Base-by-base conservation (phyloP, 2,329 filamentous ascomycete genomes). In the Biscogniauxia sp. region DNA sequence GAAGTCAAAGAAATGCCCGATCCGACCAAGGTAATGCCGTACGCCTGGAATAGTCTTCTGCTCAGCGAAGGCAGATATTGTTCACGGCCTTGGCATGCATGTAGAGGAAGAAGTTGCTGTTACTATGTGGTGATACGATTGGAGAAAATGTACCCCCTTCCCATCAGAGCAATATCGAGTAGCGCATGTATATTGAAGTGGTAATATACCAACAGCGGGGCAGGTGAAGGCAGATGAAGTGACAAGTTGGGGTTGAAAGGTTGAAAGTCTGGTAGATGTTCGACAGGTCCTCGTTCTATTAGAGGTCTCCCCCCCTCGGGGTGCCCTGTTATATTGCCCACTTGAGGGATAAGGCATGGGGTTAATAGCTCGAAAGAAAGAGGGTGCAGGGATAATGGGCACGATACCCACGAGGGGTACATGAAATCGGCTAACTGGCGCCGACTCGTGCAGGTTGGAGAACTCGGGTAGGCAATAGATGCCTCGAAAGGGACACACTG, bases 121-220 rank as follows among this genome's bases (percentile, higher is more conserved):
- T 71, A 69, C 68, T 68, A 66, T 67, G 72, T 70, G 60, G 62
- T 65, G 64, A 64, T 70, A 72, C 71, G 69, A 76, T 76, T 78
- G 75, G 74, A 69, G 72, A 76, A 66, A 55, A 64, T 57, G 61
- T 60, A 66, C 65, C 67, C 67, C 68, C 64, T 69, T 69, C 74
- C 72, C 66, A 71, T 71, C 66, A 72, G 74, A 66, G 72, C 72
- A 77, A 78, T 77, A 78, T 78, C 69, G 70, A 75, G 69, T 72
- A 73, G 75, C 72, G 74, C 72, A 75, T 68, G 75, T 77, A 76
- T 74, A 78, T 78, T 78, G 76, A 71, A 61, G 67, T 65, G 65
- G 69, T 71, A 78, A 76, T 77, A 76, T 77, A 77, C 67, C 68
- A 69, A 69, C 68, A 67, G 73, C 72, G 72, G 74, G 72, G 74